Percentiles rank a stretch among this genome's conserved stretches.
Evolutionary conservation across 1,284 basidiomycete genomes (phyloP).

Genomic region (Trichosporon sp.): DNA sequence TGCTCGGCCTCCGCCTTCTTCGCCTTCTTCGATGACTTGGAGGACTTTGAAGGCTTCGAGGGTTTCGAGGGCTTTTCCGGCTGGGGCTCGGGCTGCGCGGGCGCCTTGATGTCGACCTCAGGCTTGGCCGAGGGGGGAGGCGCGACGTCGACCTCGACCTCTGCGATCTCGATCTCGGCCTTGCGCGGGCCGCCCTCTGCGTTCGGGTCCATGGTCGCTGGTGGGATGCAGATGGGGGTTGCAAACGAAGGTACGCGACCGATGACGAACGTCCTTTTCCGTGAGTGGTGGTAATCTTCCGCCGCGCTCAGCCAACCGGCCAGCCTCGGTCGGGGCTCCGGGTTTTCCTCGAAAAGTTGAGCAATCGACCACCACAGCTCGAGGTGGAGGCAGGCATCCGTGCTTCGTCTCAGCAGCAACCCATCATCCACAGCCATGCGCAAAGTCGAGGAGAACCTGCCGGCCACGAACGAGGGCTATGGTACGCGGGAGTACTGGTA

Average conservation of each 20-base stretch:
- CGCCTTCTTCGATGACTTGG: neutral
- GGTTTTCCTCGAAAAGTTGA: slow-evolving; percentile 7
- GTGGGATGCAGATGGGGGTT: neutral
- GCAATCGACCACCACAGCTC: neutral
- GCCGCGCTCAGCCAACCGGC: neutral
- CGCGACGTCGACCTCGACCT: slow-evolving; percentile 42
- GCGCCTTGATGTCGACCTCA: neutral
- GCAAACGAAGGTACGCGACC: neutral
- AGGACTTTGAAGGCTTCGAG: neutral
- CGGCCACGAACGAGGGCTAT: slow-evolving; percentile 67
- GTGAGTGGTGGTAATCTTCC: neutral
- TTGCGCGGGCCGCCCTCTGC: slow-evolving; percentile 36
- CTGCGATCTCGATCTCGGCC: slow-evolving; percentile 35
- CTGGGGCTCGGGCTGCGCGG: neutral
- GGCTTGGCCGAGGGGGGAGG: neutral
- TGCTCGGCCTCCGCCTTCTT: neutral
- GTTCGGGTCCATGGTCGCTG: slow-evolving; percentile 41
- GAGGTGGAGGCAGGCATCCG: neutral
- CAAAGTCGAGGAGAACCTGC: slow-evolving; percentile 52
- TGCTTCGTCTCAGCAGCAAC: neutral
- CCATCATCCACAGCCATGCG: slow-evolving; percentile 2
- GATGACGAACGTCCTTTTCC: slow-evolving; percentile 4
- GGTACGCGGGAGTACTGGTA: slow-evolving; percentile 72
- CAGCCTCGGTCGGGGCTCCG: slow-evolving; percentile 4
- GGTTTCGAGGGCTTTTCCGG: neutral